A percentile compares a stretch with the other conserved stretches of the same genome.
Evolutionary conservation across 441 rosid species (phyloP).

Genomic region (Daphne laureola): DNA sequence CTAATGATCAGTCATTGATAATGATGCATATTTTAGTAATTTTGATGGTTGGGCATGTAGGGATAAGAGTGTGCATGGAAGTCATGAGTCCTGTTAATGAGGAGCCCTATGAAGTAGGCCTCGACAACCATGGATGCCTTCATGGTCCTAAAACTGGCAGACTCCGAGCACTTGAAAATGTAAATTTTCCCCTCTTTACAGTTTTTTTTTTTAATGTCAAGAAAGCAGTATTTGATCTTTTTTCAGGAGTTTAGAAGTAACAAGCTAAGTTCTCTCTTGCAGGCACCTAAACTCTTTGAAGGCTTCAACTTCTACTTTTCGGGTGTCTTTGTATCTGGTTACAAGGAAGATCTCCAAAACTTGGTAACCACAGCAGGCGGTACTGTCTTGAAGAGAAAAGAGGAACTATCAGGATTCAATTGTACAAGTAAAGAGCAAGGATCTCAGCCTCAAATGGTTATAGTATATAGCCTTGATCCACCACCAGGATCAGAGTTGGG

Average conservation of each 20-base stretch:
- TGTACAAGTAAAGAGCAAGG: conserved; percentile 13
- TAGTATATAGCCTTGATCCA: conserved; percentile 66
- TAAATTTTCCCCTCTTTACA: conserved; percentile 10
- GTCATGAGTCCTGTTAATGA: conserved; percentile 40
- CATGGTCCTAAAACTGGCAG: conserved; percentile 72
- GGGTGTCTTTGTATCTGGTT: conserved; percentile 55
- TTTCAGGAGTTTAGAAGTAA: neutral
- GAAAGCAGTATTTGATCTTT: neutral
- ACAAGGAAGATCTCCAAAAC: conserved; percentile 58
- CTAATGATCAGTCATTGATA: neutral
- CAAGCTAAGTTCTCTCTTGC: conserved; percentile 7
- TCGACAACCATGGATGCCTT: conserved; percentile 58
- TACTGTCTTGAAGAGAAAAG: conserved; percentile 29
- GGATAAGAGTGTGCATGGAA: conserved; percentile 77
- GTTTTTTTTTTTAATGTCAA: neutral
- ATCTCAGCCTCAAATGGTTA: conserved; percentile 21
- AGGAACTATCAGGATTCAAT: conserved; percentile 19
- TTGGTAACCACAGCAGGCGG: conserved; percentile 69
- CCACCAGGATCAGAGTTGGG: conserved; percentile 54
- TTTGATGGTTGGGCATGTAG: conserved; percentile 25
- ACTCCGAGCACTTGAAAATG: conserved; percentile 46
- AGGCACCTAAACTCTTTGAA: conserved; percentile 72
- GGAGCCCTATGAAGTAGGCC: conserved; percentile 59
- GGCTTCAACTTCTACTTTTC: conserved; percentile 51
- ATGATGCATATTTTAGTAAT: neutral